A percentile compares a stretch with the other conserved stretches of the same genome.
phyloP scores from a whole-genome alignment of 768 basidiomycete species.

The Candolleomyces eurysporus region DNA sequence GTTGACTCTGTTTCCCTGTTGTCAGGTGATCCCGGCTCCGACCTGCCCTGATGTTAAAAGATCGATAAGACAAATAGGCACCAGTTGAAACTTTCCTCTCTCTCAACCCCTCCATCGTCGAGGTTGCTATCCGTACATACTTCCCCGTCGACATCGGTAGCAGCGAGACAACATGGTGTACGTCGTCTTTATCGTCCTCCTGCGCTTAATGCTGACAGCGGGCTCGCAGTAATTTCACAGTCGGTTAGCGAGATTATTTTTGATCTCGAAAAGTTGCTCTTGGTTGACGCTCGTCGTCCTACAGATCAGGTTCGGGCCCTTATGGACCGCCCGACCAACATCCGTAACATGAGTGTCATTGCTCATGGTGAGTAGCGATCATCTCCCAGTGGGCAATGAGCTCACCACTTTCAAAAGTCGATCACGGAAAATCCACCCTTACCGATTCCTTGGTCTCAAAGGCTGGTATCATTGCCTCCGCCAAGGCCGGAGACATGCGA shows the following conservation, averaged over 20 bases:
- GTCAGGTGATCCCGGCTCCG: conserved; percentile 15
- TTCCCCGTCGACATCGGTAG: conserved; percentile 30
- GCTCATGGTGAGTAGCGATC: conserved; percentile 62
- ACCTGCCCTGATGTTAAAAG: conserved; percentile 36
- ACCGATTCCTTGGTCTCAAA: conserved; percentile 99
- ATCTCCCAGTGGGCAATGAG: conserved; percentile 4
- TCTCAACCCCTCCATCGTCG: conserved; percentile 33
- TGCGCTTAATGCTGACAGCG: conserved; percentile 28
- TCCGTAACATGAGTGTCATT: conserved; percentile 94
- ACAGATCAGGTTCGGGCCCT: conserved; percentile 83
- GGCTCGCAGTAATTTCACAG: conserved; percentile 76
- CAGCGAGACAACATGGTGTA: conserved; percentile 78
- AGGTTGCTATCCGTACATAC: conserved; percentile 22
- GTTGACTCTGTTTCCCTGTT: conserved; percentile 3
- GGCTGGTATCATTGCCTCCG: conserved; percentile 95
- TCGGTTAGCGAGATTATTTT: conserved; percentile 52
- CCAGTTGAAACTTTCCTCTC: conserved; percentile 31
- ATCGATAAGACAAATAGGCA: conserved; percentile 43
- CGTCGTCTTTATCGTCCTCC: conserved; percentile 31
- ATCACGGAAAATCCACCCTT: conserved; percentile 99
- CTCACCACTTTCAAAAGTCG: conserved; percentile 56
- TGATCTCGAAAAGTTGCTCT: not conserved
- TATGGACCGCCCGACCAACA: conserved; percentile 90
- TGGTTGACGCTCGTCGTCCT: conserved; percentile 13
- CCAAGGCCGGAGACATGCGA: conserved; percentile 95